A percentile compares a stretch with the other conserved stretches of the same genome.
phyloP scores from a whole-genome alignment of 2,329 filamentous ascomycete species.

The Clonostachys sp. region DNA sequence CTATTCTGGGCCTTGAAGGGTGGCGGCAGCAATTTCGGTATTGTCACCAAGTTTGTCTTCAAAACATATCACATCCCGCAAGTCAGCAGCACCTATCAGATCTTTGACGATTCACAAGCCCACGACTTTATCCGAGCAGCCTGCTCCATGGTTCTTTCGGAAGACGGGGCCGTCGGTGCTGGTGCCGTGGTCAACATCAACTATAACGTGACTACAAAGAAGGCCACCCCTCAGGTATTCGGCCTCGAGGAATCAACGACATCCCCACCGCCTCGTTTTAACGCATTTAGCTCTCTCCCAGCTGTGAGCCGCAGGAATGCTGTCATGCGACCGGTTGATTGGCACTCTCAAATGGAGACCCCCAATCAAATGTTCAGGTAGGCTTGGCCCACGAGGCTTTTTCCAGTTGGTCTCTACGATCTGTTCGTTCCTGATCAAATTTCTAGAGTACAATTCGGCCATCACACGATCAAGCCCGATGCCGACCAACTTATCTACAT shows the following conservation, averaged over 20 bases:
- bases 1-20: slow-evolving; percentile 44
- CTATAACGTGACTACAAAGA: slow-evolving; percentile 18
- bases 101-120: slow-evolving; percentile 15
- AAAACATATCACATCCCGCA: slow-evolving; percentile 16
- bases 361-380: slow-evolving; percentile 29
- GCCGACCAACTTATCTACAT: slow-evolving; percentile 19
- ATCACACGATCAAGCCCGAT: slow-evolving; percentile 28
- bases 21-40: slow-evolving; percentile 44
- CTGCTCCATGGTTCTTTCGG: slow-evolving; percentile 11
- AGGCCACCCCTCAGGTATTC: slow-evolving; percentile 12
- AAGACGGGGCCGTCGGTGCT: slow-evolving; percentile 16
- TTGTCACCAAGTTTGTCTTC: slow-evolving; percentile 31
- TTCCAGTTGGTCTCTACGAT: too few species aligned
- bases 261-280: not conserved
- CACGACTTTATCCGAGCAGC: slow-evolving; percentile 18
- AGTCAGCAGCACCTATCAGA: slow-evolving; percentile 24
- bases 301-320: slow-evolving; percentile 10
- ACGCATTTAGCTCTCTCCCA: not conserved
- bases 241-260: slow-evolving; percentile 20
- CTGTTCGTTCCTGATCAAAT: too few species aligned
- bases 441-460: slow-evolving; percentile 14
- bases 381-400: not conserved
- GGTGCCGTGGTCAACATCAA: slow-evolving; percentile 22
- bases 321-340: slow-evolving; percentile 17
- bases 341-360: slow-evolving; percentile 15